Conservation (phyloP, 176 grass and related monocot species). For the Tillandsia fasciculata region DNA sequence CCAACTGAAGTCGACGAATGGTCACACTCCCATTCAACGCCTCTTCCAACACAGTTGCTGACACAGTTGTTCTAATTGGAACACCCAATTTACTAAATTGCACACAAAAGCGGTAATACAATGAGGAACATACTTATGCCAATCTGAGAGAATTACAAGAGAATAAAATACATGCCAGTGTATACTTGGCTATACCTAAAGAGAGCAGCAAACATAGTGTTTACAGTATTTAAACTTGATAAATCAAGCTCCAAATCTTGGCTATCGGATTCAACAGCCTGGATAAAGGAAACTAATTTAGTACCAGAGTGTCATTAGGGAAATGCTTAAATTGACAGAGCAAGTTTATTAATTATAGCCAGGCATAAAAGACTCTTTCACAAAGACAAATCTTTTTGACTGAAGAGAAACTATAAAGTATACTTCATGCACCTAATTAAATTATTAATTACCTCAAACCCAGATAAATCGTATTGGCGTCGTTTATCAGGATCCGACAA, state of each 20-base stretch:
- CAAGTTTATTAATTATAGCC: background rate
- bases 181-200: conserved; percentile 54
- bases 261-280: conserved; percentile 81
- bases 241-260: conserved; percentile 97
- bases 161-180: background rate
- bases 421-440: background rate
- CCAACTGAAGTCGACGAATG: conserved; percentile 66
- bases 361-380: background rate
- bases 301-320: background rate
- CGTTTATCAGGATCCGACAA: conserved; percentile 80
- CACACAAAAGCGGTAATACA: background rate
- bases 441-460: conserved; percentile 59
- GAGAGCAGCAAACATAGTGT: conserved; percentile 95
- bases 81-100: conserved; percentile 82
- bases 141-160: background rate
- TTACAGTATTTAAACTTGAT: conserved; percentile 88
- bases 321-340: background rate
- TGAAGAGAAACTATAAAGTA: background rate
- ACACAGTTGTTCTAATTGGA: conserved; percentile 96
- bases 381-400: too few relatives aligned
- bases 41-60: conserved; percentile 90
- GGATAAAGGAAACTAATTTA: conserved; percentile 11
- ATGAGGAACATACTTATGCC: background rate
- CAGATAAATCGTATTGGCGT: conserved; percentile 73
- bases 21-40: conserved; percentile 77